Evolutionary conservation across 1,284 basidiomycete genomes (phyloP).

Genomic region (Irpex rosettiformis): DNA sequence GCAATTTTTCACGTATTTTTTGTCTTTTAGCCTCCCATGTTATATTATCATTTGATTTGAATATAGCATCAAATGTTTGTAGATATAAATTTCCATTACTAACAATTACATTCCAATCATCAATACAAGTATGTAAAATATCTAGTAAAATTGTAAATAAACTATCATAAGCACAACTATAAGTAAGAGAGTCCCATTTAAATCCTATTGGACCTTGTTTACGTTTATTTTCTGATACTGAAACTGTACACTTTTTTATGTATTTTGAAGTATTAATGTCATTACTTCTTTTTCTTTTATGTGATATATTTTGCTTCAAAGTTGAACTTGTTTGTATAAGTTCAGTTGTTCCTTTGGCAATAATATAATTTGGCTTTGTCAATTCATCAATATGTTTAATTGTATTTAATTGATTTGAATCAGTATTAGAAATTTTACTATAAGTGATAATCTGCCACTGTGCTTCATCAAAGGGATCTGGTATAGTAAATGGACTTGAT

Average conservation of each 20-base stretch:
- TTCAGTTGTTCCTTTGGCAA: not conserved
- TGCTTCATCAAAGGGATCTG: not conserved
- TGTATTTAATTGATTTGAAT: no score
- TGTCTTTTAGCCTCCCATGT: not conserved
- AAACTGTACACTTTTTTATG: no score
- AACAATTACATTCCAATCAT: not conserved
- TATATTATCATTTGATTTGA: no score
- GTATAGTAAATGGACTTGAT: not conserved
- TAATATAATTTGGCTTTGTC: not conserved
- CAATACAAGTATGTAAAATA: not conserved
- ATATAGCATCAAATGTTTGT: no score
- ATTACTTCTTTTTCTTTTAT: not conserved
- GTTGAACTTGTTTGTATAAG: not conserved
- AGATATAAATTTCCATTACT: no score
- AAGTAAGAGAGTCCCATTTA: not conserved
- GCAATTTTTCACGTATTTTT: not conserved
- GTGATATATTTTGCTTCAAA: not conserved
- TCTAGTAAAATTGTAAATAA: constrained; percentile 1
- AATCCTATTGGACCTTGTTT: not conserved
- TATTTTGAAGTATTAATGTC: not conserved
- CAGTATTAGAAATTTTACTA: not conserved
- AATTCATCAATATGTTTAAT: not conserved
- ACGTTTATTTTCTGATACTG: no score
- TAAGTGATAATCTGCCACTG: not conserved
- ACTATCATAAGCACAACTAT: constrained; percentile 5